Conservation (phyloP, 1,284 basidiomycete species). For the Apiotrichum siamense region DNA sequence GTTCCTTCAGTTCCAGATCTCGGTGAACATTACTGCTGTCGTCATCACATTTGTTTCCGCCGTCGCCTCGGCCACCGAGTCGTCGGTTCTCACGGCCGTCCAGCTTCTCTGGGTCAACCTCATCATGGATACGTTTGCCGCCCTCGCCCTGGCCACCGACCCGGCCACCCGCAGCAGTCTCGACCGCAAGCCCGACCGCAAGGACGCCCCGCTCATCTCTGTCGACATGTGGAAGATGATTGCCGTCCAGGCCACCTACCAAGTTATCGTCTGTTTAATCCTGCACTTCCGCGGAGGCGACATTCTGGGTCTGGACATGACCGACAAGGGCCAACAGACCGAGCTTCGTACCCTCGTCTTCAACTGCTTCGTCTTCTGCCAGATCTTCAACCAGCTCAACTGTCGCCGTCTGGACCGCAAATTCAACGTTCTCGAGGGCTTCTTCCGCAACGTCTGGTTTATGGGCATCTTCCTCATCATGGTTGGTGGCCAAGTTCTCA, state of each 20-base stretch:
- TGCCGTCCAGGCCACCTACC: slow-evolving; percentile 79
- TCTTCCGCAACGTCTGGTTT: slow-evolving; percentile 78
- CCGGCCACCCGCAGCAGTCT: slow-evolving; percentile 76
- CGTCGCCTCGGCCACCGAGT: slow-evolving; percentile 67
- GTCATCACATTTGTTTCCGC: slow-evolving; percentile 89
- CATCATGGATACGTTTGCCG: slow-evolving; percentile 97
- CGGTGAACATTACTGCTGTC: slow-evolving; percentile 92
- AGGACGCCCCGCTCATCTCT: slow-evolving; percentile 79
- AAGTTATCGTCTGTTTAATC: slow-evolving; percentile 74
- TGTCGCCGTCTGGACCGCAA: slow-evolving; percentile 76
- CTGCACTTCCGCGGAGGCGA: slow-evolving; percentile 77
- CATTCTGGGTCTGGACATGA: slow-evolving; percentile 62
- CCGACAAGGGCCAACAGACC: slow-evolving; percentile 14
- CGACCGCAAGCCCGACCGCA: slow-evolving; percentile 83
- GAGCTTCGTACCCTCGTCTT: slow-evolving; percentile 83
- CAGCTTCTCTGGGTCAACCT: slow-evolving; percentile 72
- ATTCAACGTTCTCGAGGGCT: slow-evolving; percentile 83
- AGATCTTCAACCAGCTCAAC: slow-evolving; percentile 91
- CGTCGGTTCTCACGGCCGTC: slow-evolving; percentile 85
- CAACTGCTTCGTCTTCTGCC: slow-evolving; percentile 93
- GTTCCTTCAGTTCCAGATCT: slow-evolving; percentile 97
- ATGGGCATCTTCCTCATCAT: slow-evolving; percentile 75
- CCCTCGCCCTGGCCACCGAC: slow-evolving; percentile 92
- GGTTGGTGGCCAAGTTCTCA: slow-evolving; percentile 77
- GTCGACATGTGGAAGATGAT: slow-evolving; percentile 96